Evolutionary conservation across 768 basidiomycete species (phyloP), one percentile per base, ranked within the genome.

Genomic region (Suillus subalutaceus): DNA sequence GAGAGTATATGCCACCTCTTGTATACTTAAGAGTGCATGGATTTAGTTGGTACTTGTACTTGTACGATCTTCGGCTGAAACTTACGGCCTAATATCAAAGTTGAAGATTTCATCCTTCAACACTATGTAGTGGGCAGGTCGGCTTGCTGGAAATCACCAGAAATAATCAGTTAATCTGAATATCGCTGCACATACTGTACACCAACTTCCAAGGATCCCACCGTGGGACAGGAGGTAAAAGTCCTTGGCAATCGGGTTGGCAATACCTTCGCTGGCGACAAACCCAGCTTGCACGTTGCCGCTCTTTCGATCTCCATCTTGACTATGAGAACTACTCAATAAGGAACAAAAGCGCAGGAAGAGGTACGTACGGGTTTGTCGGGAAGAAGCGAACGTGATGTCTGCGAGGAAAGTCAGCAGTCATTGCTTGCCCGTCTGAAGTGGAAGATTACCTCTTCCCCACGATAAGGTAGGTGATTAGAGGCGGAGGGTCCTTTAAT

Each of bases 181-280:
- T 2, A 62, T 50, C 41, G 30, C 61, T 2, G 10, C 26, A n/a
- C 26, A 23, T 41, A 4, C 10, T 60, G 66, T 10, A 15, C 30
- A 79, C 59, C 6, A 43, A 85, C 85, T 87, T 65, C 85, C 88
- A 62, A 84, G 77, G 15, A 89, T 74, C 0, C 85, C 87, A 0
- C 78, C 79, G 53, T 90, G 88, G 0, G 84, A 84, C 64, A 85
- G 86, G 2, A 89, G 74, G 64, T 86, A 88, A 41, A 84, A 90
- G 62, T 89, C 85, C 5, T 70, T 75, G 40, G 81, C 79, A 0
- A 77, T 76, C 0, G 86, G 85, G 63, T 82, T 83, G 3, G 80
- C 81, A 41, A 88, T 79, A 15, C 79, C 79, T 52, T 79, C 74
- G 58, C 83, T 82, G 18, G 84, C 82, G 5, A 86, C 82, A 18